Base-by-base conservation (phyloP, 495 filamentous ascomycete species). In the Acidiella bohemica region DNA sequence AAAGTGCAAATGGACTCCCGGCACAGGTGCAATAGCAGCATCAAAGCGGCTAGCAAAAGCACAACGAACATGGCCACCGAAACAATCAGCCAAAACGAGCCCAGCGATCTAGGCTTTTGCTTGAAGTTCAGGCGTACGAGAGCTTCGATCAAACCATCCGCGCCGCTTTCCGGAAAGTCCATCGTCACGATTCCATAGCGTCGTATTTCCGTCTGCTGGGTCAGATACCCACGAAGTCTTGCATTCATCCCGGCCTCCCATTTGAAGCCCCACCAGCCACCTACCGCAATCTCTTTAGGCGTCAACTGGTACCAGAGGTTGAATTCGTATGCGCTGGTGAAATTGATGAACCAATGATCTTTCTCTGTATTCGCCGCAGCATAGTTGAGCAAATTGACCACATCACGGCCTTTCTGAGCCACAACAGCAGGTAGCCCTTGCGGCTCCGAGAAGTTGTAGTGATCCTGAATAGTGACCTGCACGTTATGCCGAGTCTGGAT, bases 291-390 rank as follows among this genome's bases (percentile, higher is more conserved):
- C 28, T 41, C 31, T 3, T 29, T 30, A 4, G 48, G 48, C 27
- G 48, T 9, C 9, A 51, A n/a, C 25, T 51, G 48, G 27, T 47
- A 44, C 10, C 25, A 39, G 9, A 51, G 16, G 26, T 47, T 51
- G 29, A 51, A 35, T 32, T 51, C 43, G 34, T 33, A 51, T 16
- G 48, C 48, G 18, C 38, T 47, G 5, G 39, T 39, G 44, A 51
- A 51, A 28, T 51, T 51, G 21, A 51, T 42, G 19, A 33, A 51
- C 48, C 48, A 51, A 26, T 51, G 48, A 6, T 16, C 37, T 8
- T 21, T 13, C 22, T 39, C 39, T 11, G 12, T 7, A 23, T 43
- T 26, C 4, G 32, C 31, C n/a, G 24, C 11, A 3, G 48, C 48
- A 10, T 19, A 25, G 11, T 21, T 22, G 8, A 51, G 29, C 6